Evolutionary conservation across 805 yeast species (phyloP).

Genomic region (Candida odintsovae): DNA sequence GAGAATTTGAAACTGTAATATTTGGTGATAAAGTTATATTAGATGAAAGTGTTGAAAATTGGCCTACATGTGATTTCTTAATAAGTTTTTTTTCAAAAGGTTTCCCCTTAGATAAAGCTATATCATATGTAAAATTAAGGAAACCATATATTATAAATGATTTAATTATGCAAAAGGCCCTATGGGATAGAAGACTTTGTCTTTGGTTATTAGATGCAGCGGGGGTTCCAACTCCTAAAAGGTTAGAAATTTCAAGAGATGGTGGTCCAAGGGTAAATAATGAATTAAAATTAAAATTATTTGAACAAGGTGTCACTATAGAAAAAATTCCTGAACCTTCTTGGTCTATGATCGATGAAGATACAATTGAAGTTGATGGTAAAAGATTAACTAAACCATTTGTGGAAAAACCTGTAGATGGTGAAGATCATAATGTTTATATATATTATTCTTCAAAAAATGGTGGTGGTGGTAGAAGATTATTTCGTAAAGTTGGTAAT

Average conservation of each 20-base stretch:
- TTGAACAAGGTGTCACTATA: constrained; percentile 50
- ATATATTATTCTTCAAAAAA: constrained; percentile 82
- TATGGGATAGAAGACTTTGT: constrained; percentile 97
- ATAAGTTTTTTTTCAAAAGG: constrained; percentile 94
- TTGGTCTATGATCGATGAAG: constrained; percentile 87
- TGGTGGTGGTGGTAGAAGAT: constrained; percentile 96
- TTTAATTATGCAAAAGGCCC: constrained; percentile 79
- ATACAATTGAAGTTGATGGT: constrained; percentile 74
- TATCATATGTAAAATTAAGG: constrained; percentile 78
- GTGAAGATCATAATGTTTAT: constrained; percentile 95
- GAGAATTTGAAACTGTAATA: constrained; percentile 93
- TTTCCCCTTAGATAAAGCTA: constrained; percentile 94
- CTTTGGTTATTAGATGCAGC: constrained; percentile 71
- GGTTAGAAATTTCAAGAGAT: constrained; percentile 88
- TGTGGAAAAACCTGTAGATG: constrained; percentile 98
- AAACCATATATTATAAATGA: constrained; percentile 90
- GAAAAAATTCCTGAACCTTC: constrained; percentile 52
- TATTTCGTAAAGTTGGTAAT: constrained; percentile 94
- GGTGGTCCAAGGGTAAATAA: constrained; percentile 90
- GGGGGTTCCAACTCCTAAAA: constrained; percentile 82
- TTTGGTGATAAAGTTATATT: constrained; percentile 96
- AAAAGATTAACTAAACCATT: constrained; percentile 74
- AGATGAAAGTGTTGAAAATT: constrained; percentile 88
- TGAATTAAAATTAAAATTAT: constrained; percentile 54
- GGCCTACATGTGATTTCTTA: constrained; percentile 98